A percentile compares a stretch with the other conserved stretches of the same genome.
These are phyloP conservation scores for Fusarium sp. DNA, from an alignment of 2,329 filamentous ascomycete genomes.

Conservation along the genomic window DNA sequence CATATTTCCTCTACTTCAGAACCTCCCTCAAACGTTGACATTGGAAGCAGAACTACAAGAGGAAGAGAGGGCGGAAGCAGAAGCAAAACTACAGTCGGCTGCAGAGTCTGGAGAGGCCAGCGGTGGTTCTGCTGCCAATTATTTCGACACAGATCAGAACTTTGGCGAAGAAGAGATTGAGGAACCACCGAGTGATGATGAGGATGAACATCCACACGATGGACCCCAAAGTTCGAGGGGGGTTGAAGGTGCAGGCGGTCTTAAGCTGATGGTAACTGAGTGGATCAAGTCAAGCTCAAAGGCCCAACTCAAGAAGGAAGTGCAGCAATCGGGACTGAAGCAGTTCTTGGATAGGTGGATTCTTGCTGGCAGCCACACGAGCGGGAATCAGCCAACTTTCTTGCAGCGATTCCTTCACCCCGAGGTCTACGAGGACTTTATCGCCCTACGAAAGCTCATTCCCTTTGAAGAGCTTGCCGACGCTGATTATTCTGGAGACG, in stretches of 20 bases:
- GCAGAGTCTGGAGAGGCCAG: constrained; percentile 42
- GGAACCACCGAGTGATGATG: constrained; percentile 48
- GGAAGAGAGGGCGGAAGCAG: constrained; percentile 63
- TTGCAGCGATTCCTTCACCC: constrained; percentile 80
- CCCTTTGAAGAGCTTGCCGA: constrained; percentile 64
- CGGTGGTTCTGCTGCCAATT: constrained; percentile 50
- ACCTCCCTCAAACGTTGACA: constrained; percentile 79
- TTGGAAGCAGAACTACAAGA: constrained; percentile 64
- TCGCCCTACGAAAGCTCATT: constrained; percentile 76
- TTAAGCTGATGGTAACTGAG: constrained; percentile 51
- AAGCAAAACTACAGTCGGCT: constrained; percentile 41
- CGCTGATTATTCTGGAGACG: constrained; percentile 63
- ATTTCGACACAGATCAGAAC: constrained; percentile 53
- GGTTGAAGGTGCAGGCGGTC: constrained; percentile 56
- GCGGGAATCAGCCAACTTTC: constrained; percentile 59
- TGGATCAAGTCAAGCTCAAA: constrained; percentile 56
- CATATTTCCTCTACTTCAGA: constrained; percentile 80
- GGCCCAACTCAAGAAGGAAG: constrained; percentile 50
- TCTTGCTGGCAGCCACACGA: constrained; percentile 46
- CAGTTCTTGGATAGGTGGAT: constrained; percentile 47
- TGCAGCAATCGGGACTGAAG: constrained; percentile 48
- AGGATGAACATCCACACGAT: constrained; percentile 40
- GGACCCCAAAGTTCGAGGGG: constrained; percentile 50
- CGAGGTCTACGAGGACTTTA: constrained; percentile 80
- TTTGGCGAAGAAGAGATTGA: constrained; percentile 54